A percentile compares a stretch with the other conserved stretches of the same genome.
Evolutionary conservation across 2,329 filamentous ascomycete species (phyloP).

Genomic region (Monosporascus sp.): DNA sequence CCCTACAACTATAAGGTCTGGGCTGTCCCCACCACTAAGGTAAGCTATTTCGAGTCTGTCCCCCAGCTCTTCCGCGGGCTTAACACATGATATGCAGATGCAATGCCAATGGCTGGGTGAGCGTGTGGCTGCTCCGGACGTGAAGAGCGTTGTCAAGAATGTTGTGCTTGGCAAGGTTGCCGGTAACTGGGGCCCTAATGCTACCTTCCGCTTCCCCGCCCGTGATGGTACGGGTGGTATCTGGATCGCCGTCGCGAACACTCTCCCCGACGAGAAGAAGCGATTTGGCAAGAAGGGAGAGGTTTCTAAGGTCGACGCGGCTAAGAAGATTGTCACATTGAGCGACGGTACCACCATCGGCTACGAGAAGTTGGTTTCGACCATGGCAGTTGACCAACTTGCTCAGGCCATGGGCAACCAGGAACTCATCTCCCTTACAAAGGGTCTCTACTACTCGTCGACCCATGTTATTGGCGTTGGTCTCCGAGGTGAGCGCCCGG

Average conservation of each 20-base stretch:
- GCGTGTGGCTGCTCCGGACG: conserved; percentile 92
- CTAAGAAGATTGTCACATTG: conserved; percentile 76
- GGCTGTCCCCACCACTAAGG: conserved; percentile 96
- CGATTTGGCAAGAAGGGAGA: conserved; percentile 79
- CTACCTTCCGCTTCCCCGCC: conserved; percentile 96
- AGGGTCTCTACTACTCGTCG: conserved; percentile 92
- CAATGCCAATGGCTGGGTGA: conserved; percentile 98
- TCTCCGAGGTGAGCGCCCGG: conserved; percentile 83
- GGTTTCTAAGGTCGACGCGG: conserved; percentile 82
- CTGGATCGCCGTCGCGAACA: conserved; percentile 96
- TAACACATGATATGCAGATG: conserved; percentile 59
- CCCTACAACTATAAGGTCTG: conserved; percentile 99
- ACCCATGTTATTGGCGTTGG: conserved; percentile 97
- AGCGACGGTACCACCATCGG: conserved; percentile 81
- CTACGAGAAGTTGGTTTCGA: conserved; percentile 90
- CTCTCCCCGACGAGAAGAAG: conserved; percentile 85
- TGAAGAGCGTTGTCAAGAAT: conserved; percentile 91
- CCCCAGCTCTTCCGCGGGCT: too few relatives aligned
- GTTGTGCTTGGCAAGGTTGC: conserved; percentile 94
- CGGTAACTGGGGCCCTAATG: conserved; percentile 96
- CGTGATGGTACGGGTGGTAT: conserved; percentile 95
- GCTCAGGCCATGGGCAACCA: conserved; percentile 83
- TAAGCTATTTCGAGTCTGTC: conserved; percentile 35
- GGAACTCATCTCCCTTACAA: conserved; percentile 76
- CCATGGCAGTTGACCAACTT: conserved; percentile 90